These are phyloP conservation scores for Dimargaris verticillata DNA, from an alignment of 192 early-diverging fungal genomes.

Conservation along the genomic window DNA sequence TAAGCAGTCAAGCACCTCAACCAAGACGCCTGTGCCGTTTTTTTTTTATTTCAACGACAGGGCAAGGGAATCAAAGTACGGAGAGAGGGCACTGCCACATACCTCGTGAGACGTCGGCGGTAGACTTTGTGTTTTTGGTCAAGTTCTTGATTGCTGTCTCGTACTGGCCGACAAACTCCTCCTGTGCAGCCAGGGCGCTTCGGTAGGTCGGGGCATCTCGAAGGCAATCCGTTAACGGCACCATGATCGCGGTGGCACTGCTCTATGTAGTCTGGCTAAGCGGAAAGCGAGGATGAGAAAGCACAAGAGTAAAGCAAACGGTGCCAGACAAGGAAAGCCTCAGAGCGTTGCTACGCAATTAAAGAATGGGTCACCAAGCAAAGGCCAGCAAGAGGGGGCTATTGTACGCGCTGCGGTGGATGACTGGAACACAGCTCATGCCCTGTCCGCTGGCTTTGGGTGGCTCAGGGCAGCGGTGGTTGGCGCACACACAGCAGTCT, in stretches of 20 bases:
- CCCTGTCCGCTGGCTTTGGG: no score
- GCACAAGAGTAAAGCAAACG: no score
- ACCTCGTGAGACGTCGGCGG: constrained; percentile 1
- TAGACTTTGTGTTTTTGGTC: constrained; percentile 16
- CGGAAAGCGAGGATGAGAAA: no score
- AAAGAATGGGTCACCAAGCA: no score
- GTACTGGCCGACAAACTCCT: constrained; percentile 19
- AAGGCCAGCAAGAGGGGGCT: no score
- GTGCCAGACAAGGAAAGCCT: no score
- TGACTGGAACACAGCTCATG: no score
- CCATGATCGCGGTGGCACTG: constrained; percentile 10
- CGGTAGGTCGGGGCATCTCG: constrained; percentile 25
- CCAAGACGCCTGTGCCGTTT: background rate
- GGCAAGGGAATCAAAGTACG: background rate
- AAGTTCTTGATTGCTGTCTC: constrained; percentile 20
- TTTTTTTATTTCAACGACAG: background rate
- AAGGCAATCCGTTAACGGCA: constrained; percentile 20
- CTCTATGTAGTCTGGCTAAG: no score
- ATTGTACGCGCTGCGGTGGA: no score
- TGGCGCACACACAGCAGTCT: no score
- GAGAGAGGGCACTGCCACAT: background rate
- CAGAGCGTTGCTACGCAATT: no score
- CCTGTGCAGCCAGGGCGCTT: constrained; percentile 17
- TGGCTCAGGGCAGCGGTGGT: no score
- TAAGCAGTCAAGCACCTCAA: background rate